Evolutionary conservation across 2,329 filamentous ascomycete species (phyloP), one percentile per base, ranked within the genome.

Genomic region (Alternaria viburni): DNA sequence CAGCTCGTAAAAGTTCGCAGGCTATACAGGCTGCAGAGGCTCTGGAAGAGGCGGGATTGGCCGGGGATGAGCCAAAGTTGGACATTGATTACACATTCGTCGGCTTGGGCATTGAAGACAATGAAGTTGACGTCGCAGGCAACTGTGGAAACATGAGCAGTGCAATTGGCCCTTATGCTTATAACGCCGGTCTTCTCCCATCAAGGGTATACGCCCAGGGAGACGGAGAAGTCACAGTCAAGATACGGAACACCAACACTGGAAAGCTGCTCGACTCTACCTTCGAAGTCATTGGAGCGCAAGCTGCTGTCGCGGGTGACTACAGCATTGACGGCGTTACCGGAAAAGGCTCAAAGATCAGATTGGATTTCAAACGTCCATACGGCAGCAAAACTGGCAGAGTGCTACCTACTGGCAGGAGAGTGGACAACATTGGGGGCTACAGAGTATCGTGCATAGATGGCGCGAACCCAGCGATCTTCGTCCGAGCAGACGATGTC

Each of bases 81-180:
- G 86, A 92, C 66, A 83, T 92, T 12, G 88, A 91, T 62, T 93
- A 90, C 72, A 93, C 90, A 0, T 93, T 93, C 74, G 86, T 90
- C 2, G 88, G 89, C 43, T 81, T 93, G 7, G 90, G 90, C 3
- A 86, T 93, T 57, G 85, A 86, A 56, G 84, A 89, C 68, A 81
- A 81, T 5, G 79, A 82, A 30, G 83, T 93, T 3, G 90, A 93
- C 71, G 85, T 87, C 70, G 87, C 88, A 0, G 88, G 90, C 23
- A 93, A 92, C 70, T 93, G 90, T 74, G 91, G 91, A n/a, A 93
- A 93, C 75, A 90, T 93, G 89, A 87, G 93, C 54, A 91, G 90
- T 0, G 90, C 91, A 0, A 66, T 73, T 49, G 91, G 90, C 0
- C 90, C 91, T 0, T 89, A 87, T 72, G 88, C 88, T 3, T 81